Evolutionary conservation across 495 filamentous ascomycete species (phyloP).

Genomic region (Hypoxylon subgilvum): DNA sequence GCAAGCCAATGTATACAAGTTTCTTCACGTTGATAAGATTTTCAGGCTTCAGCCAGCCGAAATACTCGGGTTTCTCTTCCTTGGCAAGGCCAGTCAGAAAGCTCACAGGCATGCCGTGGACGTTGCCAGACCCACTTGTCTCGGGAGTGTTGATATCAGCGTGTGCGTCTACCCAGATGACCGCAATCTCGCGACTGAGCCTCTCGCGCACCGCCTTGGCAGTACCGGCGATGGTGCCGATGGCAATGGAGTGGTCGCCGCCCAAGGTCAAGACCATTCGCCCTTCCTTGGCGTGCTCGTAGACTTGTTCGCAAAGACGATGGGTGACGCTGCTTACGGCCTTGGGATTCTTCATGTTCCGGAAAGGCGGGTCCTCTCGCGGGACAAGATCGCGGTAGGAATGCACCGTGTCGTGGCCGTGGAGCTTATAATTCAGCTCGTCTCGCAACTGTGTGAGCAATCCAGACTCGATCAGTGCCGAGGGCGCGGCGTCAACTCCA

Average conservation of each 20-base stretch:
- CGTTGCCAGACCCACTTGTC: conserved; percentile 85
- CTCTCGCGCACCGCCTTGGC: conserved; percentile 85
- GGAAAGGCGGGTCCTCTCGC: conserved; percentile 73
- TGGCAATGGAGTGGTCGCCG: conserved; percentile 95
- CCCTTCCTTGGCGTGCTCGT: conserved; percentile 82
- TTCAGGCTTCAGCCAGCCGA: conserved; percentile 81
- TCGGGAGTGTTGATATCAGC: conserved; percentile 97
- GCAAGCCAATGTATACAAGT: conserved; percentile 94
- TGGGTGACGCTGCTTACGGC: conserved; percentile 88
- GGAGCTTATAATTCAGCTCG: conserved; percentile 85
- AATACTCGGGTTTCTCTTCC: conserved; percentile 74
- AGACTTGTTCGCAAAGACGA: conserved; percentile 80
- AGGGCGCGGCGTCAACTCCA: conserved; percentile 91
- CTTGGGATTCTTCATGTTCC: conserved; percentile 90
- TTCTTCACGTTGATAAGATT: conserved; percentile 71
- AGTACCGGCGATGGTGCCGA: conserved; percentile 85
- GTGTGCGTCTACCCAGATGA: conserved; percentile 99
- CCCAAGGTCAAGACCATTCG: conserved; percentile 91
- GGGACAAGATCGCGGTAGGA: conserved; percentile 81
- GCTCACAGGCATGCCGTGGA: conserved; percentile 97
- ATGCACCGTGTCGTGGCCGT: conserved; percentile 85
- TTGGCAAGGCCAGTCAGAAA: conserved; percentile 85
- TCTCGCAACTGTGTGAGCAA: conserved; percentile 82
- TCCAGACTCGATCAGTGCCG: conserved; percentile 86
- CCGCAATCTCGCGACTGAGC: conserved; percentile 78